phyloP scores from a whole-genome alignment of 148 eudicot genomes.

The Arbutus unedo region DNA sequence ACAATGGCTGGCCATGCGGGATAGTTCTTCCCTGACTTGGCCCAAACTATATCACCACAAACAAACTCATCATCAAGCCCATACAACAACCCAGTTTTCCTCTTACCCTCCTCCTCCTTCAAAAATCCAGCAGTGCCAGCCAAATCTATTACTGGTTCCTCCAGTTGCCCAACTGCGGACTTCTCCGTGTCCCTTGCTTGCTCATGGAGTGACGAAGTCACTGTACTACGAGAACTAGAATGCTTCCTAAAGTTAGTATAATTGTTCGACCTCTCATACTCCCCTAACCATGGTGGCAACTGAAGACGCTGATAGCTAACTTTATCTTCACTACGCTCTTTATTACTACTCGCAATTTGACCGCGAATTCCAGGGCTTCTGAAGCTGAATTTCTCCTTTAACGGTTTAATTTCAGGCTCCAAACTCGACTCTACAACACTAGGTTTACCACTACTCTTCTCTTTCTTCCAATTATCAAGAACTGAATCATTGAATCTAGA shows the following conservation, averaged over 20 bases:
- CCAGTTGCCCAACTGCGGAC: slow-evolving; percentile 21
- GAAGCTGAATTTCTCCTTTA: slow-evolving; percentile 32
- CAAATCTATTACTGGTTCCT: slow-evolving; percentile 20
- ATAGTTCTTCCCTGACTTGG: slow-evolving; percentile 59
- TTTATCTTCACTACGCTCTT: slow-evolving; percentile 29
- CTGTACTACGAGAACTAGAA: slow-evolving; percentile 32
- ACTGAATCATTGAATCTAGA: slow-evolving; percentile 87
- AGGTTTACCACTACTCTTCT: slow-evolving; percentile 40
- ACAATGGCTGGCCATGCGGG: slow-evolving; percentile 99
- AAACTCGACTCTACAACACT: slow-evolving; percentile 22
- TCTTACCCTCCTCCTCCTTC: slow-evolving; percentile 25
- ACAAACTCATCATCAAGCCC: slow-evolving; percentile 37
- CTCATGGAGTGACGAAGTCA: slow-evolving; percentile 37
- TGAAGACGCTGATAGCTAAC: slow-evolving; percentile 23
- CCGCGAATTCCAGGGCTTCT: slow-evolving; percentile 28
- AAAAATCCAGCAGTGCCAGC: slow-evolving; percentile 28
- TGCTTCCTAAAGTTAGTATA: slow-evolving; percentile 25
- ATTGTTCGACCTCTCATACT: slow-evolving; percentile 26
- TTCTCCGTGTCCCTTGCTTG: slow-evolving; percentile 38
- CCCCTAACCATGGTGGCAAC: slow-evolving; percentile 33
- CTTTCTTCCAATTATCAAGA: slow-evolving; percentile 98
- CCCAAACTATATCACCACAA: slow-evolving; percentile 94
- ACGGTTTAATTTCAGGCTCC: slow-evolving; percentile 31
- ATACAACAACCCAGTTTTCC: slow-evolving; percentile 18
- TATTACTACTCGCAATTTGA: slow-evolving; percentile 20